Conservation (phyloP, 768 basidiomycete species). For the Russula dissimulans region DNA sequence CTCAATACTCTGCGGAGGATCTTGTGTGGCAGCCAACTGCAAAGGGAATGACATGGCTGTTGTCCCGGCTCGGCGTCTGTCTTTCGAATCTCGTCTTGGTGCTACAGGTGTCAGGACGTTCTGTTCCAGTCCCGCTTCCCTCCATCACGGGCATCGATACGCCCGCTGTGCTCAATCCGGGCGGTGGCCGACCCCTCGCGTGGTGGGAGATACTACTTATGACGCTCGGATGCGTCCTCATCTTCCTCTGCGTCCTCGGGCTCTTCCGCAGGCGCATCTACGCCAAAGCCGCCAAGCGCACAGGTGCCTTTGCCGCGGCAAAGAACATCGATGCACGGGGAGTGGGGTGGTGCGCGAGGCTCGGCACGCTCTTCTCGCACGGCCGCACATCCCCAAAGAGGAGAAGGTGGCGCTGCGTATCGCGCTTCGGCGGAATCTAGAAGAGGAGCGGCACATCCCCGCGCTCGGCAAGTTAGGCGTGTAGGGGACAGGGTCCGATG, state of each 20-base stretch:
- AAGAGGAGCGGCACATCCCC: slow-evolving; percentile 40
- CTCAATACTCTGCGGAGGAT: slow-evolving; percentile 54
- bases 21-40: slow-evolving; percentile 58
- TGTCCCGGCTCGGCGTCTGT: slow-evolving; percentile 67
- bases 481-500: too few species aligned
- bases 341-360: slow-evolving; percentile 44
- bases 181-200: slow-evolving; percentile 32
- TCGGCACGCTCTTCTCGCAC: slow-evolving; percentile 48
- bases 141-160: slow-evolving; percentile 47
- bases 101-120: slow-evolving; percentile 37
- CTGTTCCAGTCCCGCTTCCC: slow-evolving; percentile 38
- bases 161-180: slow-evolving; percentile 32
- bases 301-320: slow-evolving; percentile 51
- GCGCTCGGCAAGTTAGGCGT: slow-evolving; percentile 26
- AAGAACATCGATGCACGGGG: slow-evolving; percentile 42
- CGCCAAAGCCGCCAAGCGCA: slow-evolving; percentile 57
- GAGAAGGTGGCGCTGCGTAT: slow-evolving; percentile 20
- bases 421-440: slow-evolving; percentile 40
- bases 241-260: slow-evolving; percentile 57
- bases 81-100: slow-evolving; percentile 63
- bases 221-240: slow-evolving; percentile 72
- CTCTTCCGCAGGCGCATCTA: slow-evolving; percentile 63
- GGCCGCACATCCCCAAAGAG: slow-evolving; percentile 16
- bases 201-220: slow-evolving; percentile 88
- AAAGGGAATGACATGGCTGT: slow-evolving; percentile 39